Base-by-base conservation (phyloP, 2,329 filamentous ascomycete genomes). In the Alternaria burnsii region DNA sequence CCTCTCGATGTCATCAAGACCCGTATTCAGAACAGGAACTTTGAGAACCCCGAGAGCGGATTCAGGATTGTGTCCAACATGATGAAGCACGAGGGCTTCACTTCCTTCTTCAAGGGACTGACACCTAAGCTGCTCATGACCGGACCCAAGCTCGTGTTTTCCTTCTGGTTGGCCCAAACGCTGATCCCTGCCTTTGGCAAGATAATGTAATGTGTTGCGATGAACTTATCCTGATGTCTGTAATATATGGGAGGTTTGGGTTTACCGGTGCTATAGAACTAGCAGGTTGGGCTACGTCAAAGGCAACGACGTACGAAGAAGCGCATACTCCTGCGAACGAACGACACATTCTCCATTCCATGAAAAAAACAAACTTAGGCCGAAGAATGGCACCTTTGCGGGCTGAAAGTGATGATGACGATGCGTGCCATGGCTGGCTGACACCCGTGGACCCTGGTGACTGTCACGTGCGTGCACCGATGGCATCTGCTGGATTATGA, bases 121-220 rank as follows among this genome's bases (percentile, higher is more conserved):
- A 91, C 93, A 51, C 95, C 95, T 65, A 99, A 99, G 90, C 88
- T 99, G 67, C 87, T 99, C 75, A 99, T 99, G 95, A 99, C 95
- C 16, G 96, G 95, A 24, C 95, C 95, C 66, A 99, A 99, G 87
- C 87, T 99, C 62, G 95, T 98, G 65, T 99, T 99, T 85, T 97
- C 94, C 63, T 99, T 99, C 89, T 99, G 95, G 95, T 88, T 99
- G 77, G 95, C 95, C 59, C 95, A 99, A 85, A 98, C 95, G 30
- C 85, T 99, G 74, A 99, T 99, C 77, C 95, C 95, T 52, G 91
- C 93, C 40, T 98, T 98, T 80, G 92, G 88, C 74, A 88, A 88
- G 79, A 78, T 89, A 60, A 81, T 88, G 78, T 88, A 84, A 69
- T 62, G 44, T 55, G 44, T 50, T 52, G 61, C 52, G 46, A 51